These are phyloP conservation scores for Chlorella sorokiniana DNA, from an alignment of 139 green algal species.

Conservation along the genomic window DNA sequence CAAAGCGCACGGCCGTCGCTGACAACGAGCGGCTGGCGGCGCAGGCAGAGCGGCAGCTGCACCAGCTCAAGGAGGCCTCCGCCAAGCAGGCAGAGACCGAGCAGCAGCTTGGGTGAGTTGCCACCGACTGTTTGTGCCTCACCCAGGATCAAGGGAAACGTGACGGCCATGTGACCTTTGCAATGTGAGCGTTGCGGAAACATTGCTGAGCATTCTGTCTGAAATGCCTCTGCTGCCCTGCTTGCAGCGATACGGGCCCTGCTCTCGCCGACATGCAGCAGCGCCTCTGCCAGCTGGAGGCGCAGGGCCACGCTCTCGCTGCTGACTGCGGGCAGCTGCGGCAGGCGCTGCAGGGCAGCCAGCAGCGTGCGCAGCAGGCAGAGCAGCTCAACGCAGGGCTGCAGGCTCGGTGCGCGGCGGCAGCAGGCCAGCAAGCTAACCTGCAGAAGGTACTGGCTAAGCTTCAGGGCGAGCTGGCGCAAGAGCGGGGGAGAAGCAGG, in stretches of 20 bases:
- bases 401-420: not conserved
- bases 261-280: not conserved
- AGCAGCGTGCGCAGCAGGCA: slow-evolving; percentile 7
- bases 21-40: not conserved
- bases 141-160: no score
- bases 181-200: no score
- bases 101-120: slow-evolving; percentile 18
- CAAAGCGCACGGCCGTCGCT: not conserved
- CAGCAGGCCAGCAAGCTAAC: not conserved
- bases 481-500: slow-evolving; percentile 26
- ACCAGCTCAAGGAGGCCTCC: not conserved
- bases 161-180: no score
- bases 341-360: not conserved
- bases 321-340: not conserved
- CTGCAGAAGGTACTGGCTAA: not conserved
- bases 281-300: not conserved
- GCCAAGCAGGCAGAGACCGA: slow-evolving; percentile 5
- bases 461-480: not conserved
- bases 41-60: not conserved
- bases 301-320: no score
- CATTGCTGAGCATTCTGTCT: no score
- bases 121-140: no score
- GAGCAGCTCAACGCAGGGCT: not conserved
- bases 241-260: not conserved
- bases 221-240: no score